Percentiles rank a stretch among this genome's conserved stretches.
These are phyloP conservation scores for Gorgonomyces haynaldii DNA, from an alignment of 192 early-diverging fungal species.

Conservation along the genomic window DNA sequence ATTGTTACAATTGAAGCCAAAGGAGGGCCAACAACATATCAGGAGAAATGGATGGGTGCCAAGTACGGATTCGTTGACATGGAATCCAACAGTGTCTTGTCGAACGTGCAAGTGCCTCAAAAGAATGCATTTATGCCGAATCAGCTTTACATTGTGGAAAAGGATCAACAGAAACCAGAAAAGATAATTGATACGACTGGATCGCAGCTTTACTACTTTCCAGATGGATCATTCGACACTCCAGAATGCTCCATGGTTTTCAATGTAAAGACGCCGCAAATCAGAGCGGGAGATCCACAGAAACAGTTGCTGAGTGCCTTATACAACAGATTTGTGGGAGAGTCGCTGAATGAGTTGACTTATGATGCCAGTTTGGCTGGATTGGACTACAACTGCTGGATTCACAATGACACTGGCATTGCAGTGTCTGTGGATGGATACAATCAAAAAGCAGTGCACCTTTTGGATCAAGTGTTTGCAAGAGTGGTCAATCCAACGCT, in stretches of 20 bases:
- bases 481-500: constrained; percentile 9
- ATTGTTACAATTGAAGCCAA: constrained; percentile 14
- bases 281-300: constrained; percentile 17
- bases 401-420: constrained; percentile 15
- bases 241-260: constrained; percentile 20
- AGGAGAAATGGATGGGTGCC: constrained; percentile 33
- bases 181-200: constrained; percentile 8
- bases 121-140: constrained; percentile 22
- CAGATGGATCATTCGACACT: constrained; percentile 18
- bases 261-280: constrained; percentile 19
- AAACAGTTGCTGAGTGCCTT: constrained; percentile 13
- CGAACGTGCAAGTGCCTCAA: constrained; percentile 9
- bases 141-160: constrained; percentile 9
- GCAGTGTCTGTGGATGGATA: constrained; percentile 23
- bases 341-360: constrained; percentile 19
- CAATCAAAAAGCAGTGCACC: constrained; percentile 11
- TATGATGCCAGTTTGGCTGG: constrained; percentile 24
- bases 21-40: constrained; percentile 1
- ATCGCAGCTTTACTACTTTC: constrained; percentile 10
- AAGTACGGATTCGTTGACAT: constrained; percentile 13
- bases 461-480: constrained; percentile 14
- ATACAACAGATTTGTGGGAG: constrained; percentile 23
- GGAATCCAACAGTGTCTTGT: neutral
- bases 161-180: neutral
- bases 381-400: constrained; percentile 17